Evolutionary conservation across 2,329 filamentous ascomycete genomes (phyloP).

Genomic region (Diaporthe helianthi): DNA sequence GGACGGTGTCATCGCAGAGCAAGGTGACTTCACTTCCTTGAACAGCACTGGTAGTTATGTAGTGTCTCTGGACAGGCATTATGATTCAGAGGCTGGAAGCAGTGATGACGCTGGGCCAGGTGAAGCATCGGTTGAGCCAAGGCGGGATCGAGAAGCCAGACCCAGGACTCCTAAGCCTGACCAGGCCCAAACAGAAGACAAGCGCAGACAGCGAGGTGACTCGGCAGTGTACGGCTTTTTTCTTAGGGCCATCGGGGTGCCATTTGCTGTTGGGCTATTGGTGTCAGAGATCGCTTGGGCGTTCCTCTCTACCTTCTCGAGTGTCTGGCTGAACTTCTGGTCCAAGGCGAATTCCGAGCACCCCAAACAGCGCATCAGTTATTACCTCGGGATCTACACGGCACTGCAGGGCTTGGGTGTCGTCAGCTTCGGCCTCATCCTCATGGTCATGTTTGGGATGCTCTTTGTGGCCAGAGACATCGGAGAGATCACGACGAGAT

Average conservation of each 20-base stretch:
- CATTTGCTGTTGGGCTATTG: neutral
- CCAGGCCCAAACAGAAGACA: neutral
- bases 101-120: neutral
- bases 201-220: constrained; percentile 23
- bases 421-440: constrained; percentile 20
- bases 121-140: neutral
- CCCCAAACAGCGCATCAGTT: constrained; percentile 47
- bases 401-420: constrained; percentile 39
- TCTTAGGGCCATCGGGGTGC: neutral
- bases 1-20: constrained; percentile 12
- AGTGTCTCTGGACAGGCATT: neutral
- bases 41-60: neutral
- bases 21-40: neutral
- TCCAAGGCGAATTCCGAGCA: constrained; percentile 48
- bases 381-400: constrained; percentile 48
- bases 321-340: constrained; percentile 58
- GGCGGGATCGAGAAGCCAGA: neutral
- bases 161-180: neutral
- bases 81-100: neutral
- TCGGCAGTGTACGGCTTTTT: neutral
- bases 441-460: neutral
- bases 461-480: constrained; percentile 35
- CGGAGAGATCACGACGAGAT: constrained; percentile 39
- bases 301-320: constrained; percentile 15
- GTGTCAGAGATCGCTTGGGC: constrained; percentile 2